Percentiles rank a stretch among this genome's conserved stretches.
Conservation (phyloP, 1,284 basidiomycete species). For the Schizophyllum amplum region DNA sequence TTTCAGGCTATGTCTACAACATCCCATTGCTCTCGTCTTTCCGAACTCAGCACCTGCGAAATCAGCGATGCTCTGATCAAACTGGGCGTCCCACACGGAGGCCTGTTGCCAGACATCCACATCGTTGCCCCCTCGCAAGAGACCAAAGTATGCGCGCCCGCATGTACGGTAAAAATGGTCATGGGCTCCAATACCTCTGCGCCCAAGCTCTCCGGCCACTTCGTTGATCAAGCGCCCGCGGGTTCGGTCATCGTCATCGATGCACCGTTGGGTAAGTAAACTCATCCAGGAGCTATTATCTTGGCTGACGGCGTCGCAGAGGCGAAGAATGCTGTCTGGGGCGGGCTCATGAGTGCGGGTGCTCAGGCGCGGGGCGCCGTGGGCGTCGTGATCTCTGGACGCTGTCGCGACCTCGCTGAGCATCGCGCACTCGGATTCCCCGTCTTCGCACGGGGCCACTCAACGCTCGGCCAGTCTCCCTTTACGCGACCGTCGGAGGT, state of each 20-base stretch:
- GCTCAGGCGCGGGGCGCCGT: constrained; percentile 60
- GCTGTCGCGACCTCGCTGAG: constrained; percentile 78
- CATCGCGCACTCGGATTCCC: constrained; percentile 63
- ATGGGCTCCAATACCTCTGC: constrained; percentile 49
- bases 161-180: constrained; percentile 91
- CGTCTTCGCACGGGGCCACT: constrained; percentile 75
- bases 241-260: constrained; percentile 72
- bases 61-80: constrained; percentile 90
- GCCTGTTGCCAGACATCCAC: constrained; percentile 76
- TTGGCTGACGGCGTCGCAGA: constrained; percentile 16
- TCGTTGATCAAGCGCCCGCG: constrained; percentile 73
- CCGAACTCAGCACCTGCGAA: constrained; percentile 65
- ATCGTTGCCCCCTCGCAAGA: constrained; percentile 29
- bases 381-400: constrained; percentile 78
- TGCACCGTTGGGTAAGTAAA: constrained; percentile 56
- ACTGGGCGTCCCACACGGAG: constrained; percentile 69
- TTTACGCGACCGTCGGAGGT: constrained; percentile 81
- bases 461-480: constrained; percentile 82
- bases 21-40: constrained; percentile 23
- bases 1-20: not conserved
- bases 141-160: constrained; percentile 60
- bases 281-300: not conserved
- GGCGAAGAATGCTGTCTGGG: constrained; percentile 83
- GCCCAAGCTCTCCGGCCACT: constrained; percentile 68
- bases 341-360: constrained; percentile 85